These are phyloP conservation scores for Hyaloperonospora brassicae DNA, from an alignment of 352 stramenopile genomes.

Conservation along the genomic window DNA sequence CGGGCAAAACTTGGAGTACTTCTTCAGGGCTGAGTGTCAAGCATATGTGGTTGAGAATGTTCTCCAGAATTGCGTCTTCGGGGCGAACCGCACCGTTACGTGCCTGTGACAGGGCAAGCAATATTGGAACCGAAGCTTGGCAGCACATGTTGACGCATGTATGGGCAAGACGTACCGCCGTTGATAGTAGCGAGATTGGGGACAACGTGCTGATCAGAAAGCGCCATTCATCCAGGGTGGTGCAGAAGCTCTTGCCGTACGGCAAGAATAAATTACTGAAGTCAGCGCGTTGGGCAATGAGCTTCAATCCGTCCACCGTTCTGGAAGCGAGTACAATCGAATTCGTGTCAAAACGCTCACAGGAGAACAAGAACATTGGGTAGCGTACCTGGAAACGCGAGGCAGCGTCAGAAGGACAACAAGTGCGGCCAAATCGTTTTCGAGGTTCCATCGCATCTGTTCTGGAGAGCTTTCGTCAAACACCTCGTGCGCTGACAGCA, in stretches of 20 bases:
- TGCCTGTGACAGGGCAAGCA: constrained; percentile 6
- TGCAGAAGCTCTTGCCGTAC: constrained; percentile 65
- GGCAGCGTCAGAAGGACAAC: constrained; percentile 58
- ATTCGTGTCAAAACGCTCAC: constrained; percentile 2
- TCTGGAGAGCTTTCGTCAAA: constrained; percentile 3
- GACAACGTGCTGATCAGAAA: constrained; percentile 64
- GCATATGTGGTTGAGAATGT: constrained; percentile 61
- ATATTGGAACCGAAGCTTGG: constrained; percentile 1
- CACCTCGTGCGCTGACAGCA: constrained; percentile 30
- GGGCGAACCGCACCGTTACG: constrained; percentile 10
- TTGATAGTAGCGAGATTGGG: constrained; percentile 28
- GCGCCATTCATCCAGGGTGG: constrained; percentile 64
- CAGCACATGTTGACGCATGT: background rate
- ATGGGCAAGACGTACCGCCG: constrained; percentile 25
- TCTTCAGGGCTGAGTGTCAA: constrained; percentile 68
- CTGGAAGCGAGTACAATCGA: constrained; percentile 14
- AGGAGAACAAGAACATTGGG: background rate
- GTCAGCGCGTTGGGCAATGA: constrained; percentile 41
- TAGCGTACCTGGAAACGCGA: constrained; percentile 41
- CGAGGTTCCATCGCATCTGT: constrained; percentile 22
- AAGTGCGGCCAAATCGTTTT: constrained; percentile 57
- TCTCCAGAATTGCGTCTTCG: constrained; percentile 45
- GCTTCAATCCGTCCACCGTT: constrained; percentile 45
- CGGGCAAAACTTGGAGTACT: constrained; percentile 64
- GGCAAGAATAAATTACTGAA: constrained; percentile 64